Conservation (phyloP, 441 rosid species). For the Pelargonium citronellum region DNA sequence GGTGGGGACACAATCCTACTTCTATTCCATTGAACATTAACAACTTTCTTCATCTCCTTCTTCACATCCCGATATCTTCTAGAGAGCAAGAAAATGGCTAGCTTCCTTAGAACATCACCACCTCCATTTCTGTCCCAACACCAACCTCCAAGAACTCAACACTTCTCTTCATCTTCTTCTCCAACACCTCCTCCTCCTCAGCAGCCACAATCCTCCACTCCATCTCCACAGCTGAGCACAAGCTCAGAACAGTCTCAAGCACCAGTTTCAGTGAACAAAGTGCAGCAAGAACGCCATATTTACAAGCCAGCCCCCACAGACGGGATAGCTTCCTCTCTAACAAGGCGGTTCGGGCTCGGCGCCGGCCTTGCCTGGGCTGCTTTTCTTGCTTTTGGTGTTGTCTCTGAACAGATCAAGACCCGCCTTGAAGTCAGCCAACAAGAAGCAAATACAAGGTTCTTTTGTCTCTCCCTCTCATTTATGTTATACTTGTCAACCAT, state of each 20-base stretch:
- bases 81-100: slow-evolving; percentile 38
- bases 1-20: slow-evolving; percentile 21
- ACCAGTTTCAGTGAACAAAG: slow-evolving; percentile 21
- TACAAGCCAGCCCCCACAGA: slow-evolving; percentile 44
- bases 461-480: neutral
- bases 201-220: slow-evolving; percentile 19
- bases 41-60: neutral
- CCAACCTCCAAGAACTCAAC: slow-evolving; percentile 26
- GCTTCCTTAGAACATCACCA: slow-evolving; percentile 39
- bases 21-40: too few species aligned
- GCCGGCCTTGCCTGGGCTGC: slow-evolving; percentile 77
- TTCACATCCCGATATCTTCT: neutral
- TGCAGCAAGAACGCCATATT: slow-evolving; percentile 32
- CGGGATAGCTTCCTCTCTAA: slow-evolving; percentile 70
- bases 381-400: slow-evolving; percentile 51
- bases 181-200: slow-evolving; percentile 29
- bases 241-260: slow-evolving; percentile 30
- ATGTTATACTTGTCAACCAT: too few species aligned
- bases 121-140: slow-evolving; percentile 47
- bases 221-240: slow-evolving; percentile 30
- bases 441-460: slow-evolving; percentile 62
- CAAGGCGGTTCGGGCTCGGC: slow-evolving; percentile 74
- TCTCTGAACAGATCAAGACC: slow-evolving; percentile 75
- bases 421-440: slow-evolving; percentile 53
- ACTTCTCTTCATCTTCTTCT: slow-evolving; percentile 31